These are phyloP conservation scores for Pseudovirgaria hyperparasitica DNA, from an alignment of 2,329 filamentous ascomycete genomes.

Conservation along the genomic window DNA sequence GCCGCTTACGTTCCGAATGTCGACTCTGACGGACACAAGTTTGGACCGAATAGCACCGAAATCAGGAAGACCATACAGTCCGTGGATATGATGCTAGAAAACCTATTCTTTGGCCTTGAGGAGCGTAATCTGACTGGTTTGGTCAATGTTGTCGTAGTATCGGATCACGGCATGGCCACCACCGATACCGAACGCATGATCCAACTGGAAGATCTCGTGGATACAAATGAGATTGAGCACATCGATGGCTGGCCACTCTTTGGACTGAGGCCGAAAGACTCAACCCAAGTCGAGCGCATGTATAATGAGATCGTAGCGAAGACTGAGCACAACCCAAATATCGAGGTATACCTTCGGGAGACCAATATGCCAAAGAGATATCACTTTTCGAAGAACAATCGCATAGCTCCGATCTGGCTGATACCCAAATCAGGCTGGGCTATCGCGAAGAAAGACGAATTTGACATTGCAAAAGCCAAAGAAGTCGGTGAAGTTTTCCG, in stretches of 20 bases:
- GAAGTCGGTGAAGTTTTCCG: constrained; percentile 56
- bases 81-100: constrained; percentile 74
- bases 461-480: constrained; percentile 57
- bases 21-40: constrained; percentile 73
- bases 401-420: constrained; percentile 92
- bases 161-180: constrained; percentile 96
- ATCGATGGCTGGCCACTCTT: constrained; percentile 91
- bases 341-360: constrained; percentile 80
- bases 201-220: constrained; percentile 81
- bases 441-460: constrained; percentile 68
- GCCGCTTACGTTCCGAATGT: constrained; percentile 92
- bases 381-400: constrained; percentile 76
- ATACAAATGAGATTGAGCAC: constrained; percentile 64
- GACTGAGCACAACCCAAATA: constrained; percentile 49
- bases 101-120: constrained; percentile 63
- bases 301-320: constrained; percentile 46
- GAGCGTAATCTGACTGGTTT: constrained; percentile 74
- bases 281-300: constrained; percentile 50
- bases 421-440: constrained; percentile 89
- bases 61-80: constrained; percentile 63
- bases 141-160: constrained; percentile 92
- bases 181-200: constrained; percentile 70
- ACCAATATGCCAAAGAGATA: constrained; percentile 84
- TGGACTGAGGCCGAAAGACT: constrained; percentile 68
- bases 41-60: constrained; percentile 90